These are phyloP conservation scores for Eruca vesicaria DNA, from an alignment of 441 rosid species.

Conservation along the genomic window DNA sequence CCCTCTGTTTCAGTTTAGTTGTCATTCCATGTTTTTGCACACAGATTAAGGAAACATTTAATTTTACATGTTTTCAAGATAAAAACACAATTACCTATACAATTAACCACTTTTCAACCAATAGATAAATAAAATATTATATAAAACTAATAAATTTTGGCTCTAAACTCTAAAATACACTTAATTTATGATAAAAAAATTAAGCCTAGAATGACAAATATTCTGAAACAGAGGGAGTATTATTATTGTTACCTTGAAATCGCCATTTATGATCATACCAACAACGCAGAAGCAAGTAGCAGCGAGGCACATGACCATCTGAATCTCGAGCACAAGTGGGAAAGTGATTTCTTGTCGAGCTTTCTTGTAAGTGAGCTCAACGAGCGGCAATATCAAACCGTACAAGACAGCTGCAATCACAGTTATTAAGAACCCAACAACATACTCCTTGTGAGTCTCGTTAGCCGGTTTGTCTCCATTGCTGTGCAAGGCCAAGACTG, in stretches of 20 bases:
- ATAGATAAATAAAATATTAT: too few species aligned
- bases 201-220: too few species aligned
- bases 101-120: too few species aligned
- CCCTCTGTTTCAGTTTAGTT: too few species aligned
- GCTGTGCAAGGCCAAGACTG: slow-evolving; percentile 38
- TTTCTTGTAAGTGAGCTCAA: slow-evolving; percentile 67
- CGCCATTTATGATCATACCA: slow-evolving; percentile 57
- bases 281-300: slow-evolving; percentile 47
- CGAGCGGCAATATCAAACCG: slow-evolving; percentile 54
- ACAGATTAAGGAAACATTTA: too few species aligned
- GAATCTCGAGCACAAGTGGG: slow-evolving; percentile 61
- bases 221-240: too few species aligned
- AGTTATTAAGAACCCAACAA: slow-evolving; percentile 46
- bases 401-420: slow-evolving; percentile 51
- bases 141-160: too few species aligned
- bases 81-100: too few species aligned
- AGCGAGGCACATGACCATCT: slow-evolving; percentile 52
- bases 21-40: too few species aligned
- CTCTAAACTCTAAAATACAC: too few species aligned
- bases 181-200: too few species aligned
- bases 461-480: slow-evolving; percentile 44
- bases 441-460: slow-evolving; percentile 37
- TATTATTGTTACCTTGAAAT: slow-evolving; percentile 57
- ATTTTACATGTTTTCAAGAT: too few species aligned
- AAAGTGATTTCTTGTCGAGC: slow-evolving; percentile 50